Conservation (phyloP, 176 grass and related monocot genomes). For the Coix lacrymajobi region DNA sequence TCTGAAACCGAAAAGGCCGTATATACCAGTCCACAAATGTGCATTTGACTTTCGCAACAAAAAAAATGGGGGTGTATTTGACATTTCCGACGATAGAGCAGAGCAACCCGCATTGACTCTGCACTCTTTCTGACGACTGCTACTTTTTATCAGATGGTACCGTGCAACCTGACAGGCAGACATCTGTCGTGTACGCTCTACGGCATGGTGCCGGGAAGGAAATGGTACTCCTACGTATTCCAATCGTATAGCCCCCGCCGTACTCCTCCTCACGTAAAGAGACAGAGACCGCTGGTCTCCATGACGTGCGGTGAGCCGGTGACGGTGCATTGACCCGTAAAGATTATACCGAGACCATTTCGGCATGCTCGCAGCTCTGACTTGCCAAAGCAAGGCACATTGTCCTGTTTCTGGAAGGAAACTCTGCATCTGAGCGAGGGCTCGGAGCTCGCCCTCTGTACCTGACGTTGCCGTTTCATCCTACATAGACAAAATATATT, state of each 20-base stretch:
- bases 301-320: not conserved
- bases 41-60: not conserved
- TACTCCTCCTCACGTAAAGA: not conserved
- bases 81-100: not conserved
- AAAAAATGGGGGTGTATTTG: not conserved
- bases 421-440: not conserved
- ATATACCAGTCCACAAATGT: not conserved
- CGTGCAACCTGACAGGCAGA: not conserved
- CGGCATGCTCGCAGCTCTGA: not conserved
- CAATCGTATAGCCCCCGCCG: not conserved
- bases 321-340: not conserved
- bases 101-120: not conserved
- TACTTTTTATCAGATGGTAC: not conserved
- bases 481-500: not conserved
- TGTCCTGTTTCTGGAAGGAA: not conserved
- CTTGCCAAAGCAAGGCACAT: conserved; percentile 23
- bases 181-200: not conserved
- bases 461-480: not conserved
- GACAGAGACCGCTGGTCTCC: not conserved
- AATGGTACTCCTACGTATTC: not conserved
- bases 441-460: not conserved
- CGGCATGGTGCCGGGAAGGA: not conserved
- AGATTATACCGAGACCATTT: not conserved
- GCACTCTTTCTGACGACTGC: not conserved
- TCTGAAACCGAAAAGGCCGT: not conserved